Evolutionary conservation across 768 basidiomycete species (phyloP), one percentile per base, ranked within the genome.

Genomic region (Floccularia luteovirens): DNA sequence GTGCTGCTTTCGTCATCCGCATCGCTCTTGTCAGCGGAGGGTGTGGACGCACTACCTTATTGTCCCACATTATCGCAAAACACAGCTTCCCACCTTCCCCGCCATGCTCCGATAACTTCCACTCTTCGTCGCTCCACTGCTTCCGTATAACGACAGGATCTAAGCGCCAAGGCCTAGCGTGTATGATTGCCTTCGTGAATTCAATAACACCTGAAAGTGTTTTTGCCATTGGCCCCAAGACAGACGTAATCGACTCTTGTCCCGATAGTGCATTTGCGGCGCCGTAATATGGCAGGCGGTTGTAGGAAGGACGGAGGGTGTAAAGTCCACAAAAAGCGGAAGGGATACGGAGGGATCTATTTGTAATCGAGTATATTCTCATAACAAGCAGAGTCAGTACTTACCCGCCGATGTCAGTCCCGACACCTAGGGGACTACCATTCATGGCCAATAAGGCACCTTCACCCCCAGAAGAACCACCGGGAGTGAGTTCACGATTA

Each of bases 381-480:
- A 30, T 17, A 24, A n/a, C 14, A 12, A 23, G 33, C 33, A 33
- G 19, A 33, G 5, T 16, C 39, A 44, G 19, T 24, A 45, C 65
- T 24, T 25, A 77, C 75, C 76, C 75, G 41, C 72, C 74, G 30
- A 81, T 72, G 52, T 81, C 80, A 1, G 80, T 77, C 3, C 79
- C 80, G 3, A 82, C 64, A 4, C 79, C 79, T 1, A 84, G 50
- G 3, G 72, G 70, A 33, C 72, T 72, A 10, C 81, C 79, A 44
- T 68, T 72, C 60, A 80, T 60, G 0, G 72, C 80, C 2, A 82
- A 43, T 0, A 83, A 60, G 0, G 81, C 79, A 6, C 75, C 75
- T 59, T 84, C 82, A 1, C 82, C 82, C 1, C 82, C 82, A 1
- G 74, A 75, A 0, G 77, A 80, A 2, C 82, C 82, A 1, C 82